Percentiles rank a stretch among this genome's conserved stretches.
Conservation (phyloP, 441 rosid species). For the Adansonia grandidieri region DNA sequence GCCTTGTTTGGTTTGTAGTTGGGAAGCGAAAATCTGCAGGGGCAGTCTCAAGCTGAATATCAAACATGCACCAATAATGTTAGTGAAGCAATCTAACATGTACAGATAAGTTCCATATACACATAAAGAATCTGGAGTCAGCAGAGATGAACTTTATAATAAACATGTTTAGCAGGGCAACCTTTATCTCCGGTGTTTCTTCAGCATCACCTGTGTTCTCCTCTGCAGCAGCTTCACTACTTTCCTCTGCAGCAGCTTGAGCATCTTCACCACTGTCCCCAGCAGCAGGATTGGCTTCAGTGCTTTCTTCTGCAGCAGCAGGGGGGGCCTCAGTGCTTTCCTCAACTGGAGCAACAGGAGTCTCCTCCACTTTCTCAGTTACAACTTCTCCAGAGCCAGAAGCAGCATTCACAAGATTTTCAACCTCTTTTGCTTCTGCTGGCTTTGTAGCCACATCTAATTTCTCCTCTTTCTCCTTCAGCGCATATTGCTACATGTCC, state of each 20-base stretch:
- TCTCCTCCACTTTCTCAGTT: conserved; percentile 46
- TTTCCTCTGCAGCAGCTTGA: conserved; percentile 39
- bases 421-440: conserved; percentile 58
- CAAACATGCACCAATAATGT: conserved; percentile 23
- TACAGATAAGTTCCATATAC: background rate
- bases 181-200: conserved; percentile 81
- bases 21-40: conserved; percentile 97
- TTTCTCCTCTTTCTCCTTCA: conserved; percentile 72
- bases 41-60: conserved; percentile 85
- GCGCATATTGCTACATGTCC: conserved; percentile 64
- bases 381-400: conserved; percentile 48
- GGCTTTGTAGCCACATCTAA: conserved; percentile 47
- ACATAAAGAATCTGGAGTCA: background rate
- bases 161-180: conserved; percentile 31
- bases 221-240: conserved; percentile 20
- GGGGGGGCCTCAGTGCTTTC: conserved; percentile 26
- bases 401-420: conserved; percentile 44
- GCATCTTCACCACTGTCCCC: conserved; percentile 33
- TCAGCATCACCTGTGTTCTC: conserved; percentile 50
- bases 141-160: background rate
- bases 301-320: conserved; percentile 52
- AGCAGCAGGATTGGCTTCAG: conserved; percentile 46
- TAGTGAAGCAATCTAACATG: conserved; percentile 30
- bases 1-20: conserved; percentile 93
- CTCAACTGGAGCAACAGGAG: conserved; percentile 25